A percentile compares a stretch with the other conserved stretches of the same genome.
phyloP scores from a whole-genome alignment of 345 rosid species.

The Acer yangbiense region DNA sequence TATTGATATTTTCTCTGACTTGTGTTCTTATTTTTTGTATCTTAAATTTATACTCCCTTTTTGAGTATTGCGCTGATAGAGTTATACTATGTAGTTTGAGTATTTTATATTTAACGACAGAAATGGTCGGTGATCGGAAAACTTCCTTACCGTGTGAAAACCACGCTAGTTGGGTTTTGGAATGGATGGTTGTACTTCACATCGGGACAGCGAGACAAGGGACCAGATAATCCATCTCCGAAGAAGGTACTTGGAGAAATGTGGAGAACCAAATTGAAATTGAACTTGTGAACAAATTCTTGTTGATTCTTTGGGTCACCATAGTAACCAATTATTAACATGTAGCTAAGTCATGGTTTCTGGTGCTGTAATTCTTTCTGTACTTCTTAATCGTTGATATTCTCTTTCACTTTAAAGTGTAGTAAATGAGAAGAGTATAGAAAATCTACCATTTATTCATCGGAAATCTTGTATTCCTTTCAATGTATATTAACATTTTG shows the following conservation, averaged over 20 bases:
- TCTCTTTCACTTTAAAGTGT: not conserved
- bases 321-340: not conserved
- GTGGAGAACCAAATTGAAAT: conserved; percentile 87
- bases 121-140: conserved; percentile 88
- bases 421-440: not conserved
- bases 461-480: not conserved
- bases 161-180: conserved; percentile 85
- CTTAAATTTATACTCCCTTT: too few relatives aligned
- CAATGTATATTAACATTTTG: not conserved
- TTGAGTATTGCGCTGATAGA: too few relatives aligned
- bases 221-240: conserved; percentile 80
- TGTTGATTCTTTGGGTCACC: conserved; percentile 15
- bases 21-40: too few relatives aligned
- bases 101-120: conserved; percentile 34
- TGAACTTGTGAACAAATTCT: conserved; percentile 40
- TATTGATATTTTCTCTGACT: too few relatives aligned
- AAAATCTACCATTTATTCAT: not conserved
- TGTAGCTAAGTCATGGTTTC: not conserved
- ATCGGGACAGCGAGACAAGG: conserved; percentile 95
- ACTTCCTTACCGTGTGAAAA: conserved; percentile 93
- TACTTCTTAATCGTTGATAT: not conserved
- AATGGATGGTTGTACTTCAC: conserved; percentile 87
- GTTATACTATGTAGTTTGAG: too few relatives aligned
- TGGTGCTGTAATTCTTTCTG: not conserved
- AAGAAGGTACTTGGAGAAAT: conserved; percentile 80